A percentile compares a stretch with the other conserved stretches of the same genome.
phyloP scores from a whole-genome alignment of 768 basidiomycete species.

The Scleroderma citrinum region DNA sequence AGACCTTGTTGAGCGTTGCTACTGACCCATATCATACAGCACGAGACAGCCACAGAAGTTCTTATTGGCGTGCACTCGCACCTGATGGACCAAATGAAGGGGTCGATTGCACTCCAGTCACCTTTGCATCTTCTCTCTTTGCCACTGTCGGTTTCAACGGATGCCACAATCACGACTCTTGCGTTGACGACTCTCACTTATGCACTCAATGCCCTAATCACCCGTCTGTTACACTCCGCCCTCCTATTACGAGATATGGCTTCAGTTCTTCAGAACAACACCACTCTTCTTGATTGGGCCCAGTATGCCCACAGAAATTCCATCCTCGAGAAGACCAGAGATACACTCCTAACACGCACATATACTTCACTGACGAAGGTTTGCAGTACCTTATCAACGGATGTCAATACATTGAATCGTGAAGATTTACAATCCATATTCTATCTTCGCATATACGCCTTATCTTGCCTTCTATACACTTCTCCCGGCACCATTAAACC shows the following conservation, averaged over 20 bases:
- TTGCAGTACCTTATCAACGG: slow-evolving; percentile 27
- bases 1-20: background rate
- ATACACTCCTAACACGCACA: slow-evolving; percentile 51
- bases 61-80: slow-evolving; percentile 43
- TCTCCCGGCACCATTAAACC: slow-evolving; percentile 43
- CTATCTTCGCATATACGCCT: slow-evolving; percentile 35
- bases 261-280: slow-evolving; percentile 20
- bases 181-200: slow-evolving; percentile 57
- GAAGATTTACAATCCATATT: slow-evolving; percentile 23
- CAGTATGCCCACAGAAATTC: slow-evolving; percentile 29
- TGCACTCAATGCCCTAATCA: slow-evolving; percentile 39
- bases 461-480: slow-evolving; percentile 46
- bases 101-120: background rate
- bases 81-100: slow-evolving; percentile 17
- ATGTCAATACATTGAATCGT: slow-evolving; percentile 4
- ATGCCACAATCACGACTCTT: slow-evolving; percentile 41
- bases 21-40: slow-evolving; percentile 32
- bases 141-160: slow-evolving; percentile 33
- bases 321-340: slow-evolving; percentile 49
- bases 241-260: slow-evolving; percentile 24
- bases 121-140: slow-evolving; percentile 34
- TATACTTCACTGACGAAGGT: slow-evolving; percentile 47
- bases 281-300: slow-evolving; percentile 50
- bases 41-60: slow-evolving; percentile 41
- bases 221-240: slow-evolving; percentile 17